Percentiles rank a stretch among this genome's conserved stretches.
These are phyloP conservation scores for Phaseolus coccineus DNA, from an alignment of 331 rosid genomes.

Conservation along the genomic window DNA sequence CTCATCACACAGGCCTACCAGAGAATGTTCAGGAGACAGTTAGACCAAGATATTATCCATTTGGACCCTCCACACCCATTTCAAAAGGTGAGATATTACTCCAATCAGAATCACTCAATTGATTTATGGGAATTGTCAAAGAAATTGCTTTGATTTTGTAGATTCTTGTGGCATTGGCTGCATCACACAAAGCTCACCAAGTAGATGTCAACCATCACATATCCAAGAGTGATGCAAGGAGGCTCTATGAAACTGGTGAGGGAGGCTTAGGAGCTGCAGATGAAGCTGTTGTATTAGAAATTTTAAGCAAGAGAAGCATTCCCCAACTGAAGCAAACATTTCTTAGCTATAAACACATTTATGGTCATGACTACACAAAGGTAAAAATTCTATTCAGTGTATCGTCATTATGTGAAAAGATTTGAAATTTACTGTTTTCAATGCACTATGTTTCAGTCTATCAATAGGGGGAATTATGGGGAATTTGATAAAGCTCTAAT, in stretches of 20 bases:
- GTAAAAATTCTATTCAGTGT: slow-evolving; percentile 44
- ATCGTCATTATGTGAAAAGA: not conserved
- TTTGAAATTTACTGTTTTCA: slow-evolving; percentile 14
- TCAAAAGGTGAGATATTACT: slow-evolving; percentile 59
- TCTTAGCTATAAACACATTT: slow-evolving; percentile 71
- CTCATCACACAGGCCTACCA: slow-evolving; percentile 69
- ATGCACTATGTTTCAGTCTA: slow-evolving; percentile 51
- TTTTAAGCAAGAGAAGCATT: slow-evolving; percentile 78
- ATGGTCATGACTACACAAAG: slow-evolving; percentile 76
- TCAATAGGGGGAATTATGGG: slow-evolving; percentile 51
- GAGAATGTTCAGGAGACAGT: slow-evolving; percentile 54
- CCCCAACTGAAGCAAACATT: slow-evolving; percentile 75
- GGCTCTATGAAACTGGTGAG: slow-evolving; percentile 74
- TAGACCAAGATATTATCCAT: slow-evolving; percentile 74
- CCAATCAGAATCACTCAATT: not conserved
- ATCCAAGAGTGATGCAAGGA: slow-evolving; percentile 77
- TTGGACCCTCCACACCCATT: slow-evolving; percentile 75
- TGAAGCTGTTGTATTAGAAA: slow-evolving; percentile 70
- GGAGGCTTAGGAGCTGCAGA: slow-evolving; percentile 59
- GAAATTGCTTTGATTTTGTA: slow-evolving; percentile 43
- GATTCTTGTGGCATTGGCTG: slow-evolving; percentile 76
- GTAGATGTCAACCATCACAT: slow-evolving; percentile 67
- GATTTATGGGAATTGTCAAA: not conserved
- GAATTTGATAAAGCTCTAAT: slow-evolving; percentile 63
- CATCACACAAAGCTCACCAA: slow-evolving; percentile 83